Evolutionary conservation across 2,329 filamentous ascomycete genomes (phyloP).

Genomic region (Sporothrix sp.): DNA sequence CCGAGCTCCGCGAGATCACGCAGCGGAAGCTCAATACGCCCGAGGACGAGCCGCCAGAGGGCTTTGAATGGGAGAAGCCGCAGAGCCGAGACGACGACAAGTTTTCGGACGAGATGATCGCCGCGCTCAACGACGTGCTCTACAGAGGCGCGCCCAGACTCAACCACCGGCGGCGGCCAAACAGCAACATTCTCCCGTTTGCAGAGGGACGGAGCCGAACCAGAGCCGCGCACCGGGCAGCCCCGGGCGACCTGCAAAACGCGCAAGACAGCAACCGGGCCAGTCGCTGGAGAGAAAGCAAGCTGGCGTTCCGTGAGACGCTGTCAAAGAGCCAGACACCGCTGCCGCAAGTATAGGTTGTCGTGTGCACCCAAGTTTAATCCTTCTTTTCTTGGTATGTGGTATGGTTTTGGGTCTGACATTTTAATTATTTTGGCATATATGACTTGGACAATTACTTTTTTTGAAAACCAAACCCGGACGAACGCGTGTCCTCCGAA

Average conservation of each 20-base stretch:
- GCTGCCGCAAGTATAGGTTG: no score
- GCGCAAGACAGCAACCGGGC: background rate
- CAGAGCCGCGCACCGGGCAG: no score
- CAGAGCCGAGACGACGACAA: constrained; percentile 1
- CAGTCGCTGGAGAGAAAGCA: background rate
- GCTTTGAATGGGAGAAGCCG: background rate
- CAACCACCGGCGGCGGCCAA: constrained; percentile 20
- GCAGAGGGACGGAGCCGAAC: no score
- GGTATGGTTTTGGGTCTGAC: no score
- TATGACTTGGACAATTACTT: no score
- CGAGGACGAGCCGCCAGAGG: background rate
- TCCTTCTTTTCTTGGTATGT: background rate
- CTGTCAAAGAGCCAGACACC: no score
- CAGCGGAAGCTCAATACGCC: background rate
- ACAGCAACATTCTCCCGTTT: background rate
- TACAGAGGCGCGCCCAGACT: background rate
- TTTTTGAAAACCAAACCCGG: no score
- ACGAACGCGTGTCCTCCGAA: no score
- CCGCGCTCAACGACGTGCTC: background rate
- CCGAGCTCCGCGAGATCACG: background rate
- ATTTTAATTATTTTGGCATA: no score
- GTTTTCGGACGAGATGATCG: background rate
- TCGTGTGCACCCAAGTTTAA: no score
- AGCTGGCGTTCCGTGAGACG: no score
- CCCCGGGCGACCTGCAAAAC: background rate